Percentiles rank a stretch among this genome's conserved stretches.
These are phyloP conservation scores for Vicia sativa DNA, from an alignment of 306 rosid genomes.

Conservation along the genomic window DNA sequence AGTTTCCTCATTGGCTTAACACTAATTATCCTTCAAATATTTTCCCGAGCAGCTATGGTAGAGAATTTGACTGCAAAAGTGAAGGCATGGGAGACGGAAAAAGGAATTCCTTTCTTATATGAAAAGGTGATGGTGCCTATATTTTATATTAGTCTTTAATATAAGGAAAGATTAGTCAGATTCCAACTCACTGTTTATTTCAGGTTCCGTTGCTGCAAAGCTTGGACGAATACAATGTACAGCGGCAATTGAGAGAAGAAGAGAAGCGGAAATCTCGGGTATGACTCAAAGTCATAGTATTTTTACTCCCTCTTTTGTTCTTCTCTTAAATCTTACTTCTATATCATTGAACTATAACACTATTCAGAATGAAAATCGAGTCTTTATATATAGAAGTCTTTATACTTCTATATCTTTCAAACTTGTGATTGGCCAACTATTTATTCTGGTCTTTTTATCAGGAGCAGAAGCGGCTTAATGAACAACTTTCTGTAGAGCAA, in stretches of 20 bases:
- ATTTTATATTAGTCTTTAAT: slow-evolving; percentile 17
- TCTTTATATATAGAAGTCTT: too few species aligned
- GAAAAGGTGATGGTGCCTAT: slow-evolving; percentile 68
- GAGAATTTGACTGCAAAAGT: slow-evolving; percentile 79
- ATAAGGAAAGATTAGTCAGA: slow-evolving; percentile 2
- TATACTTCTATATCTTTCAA: too few species aligned
- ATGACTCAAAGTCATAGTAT: slow-evolving; percentile 29
- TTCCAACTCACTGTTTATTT: slow-evolving; percentile 30
- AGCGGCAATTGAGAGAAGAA: slow-evolving; percentile 70
- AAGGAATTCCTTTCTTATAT: slow-evolving; percentile 79
- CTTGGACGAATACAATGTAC: slow-evolving; percentile 63
- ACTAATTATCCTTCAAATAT: slow-evolving; percentile 27
- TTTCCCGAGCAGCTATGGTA: slow-evolving; percentile 55
- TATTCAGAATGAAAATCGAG: slow-evolving; percentile 11
- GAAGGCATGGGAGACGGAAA: slow-evolving; percentile 84
- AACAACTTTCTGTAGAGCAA: slow-evolving; percentile 70
- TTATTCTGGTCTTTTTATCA: slow-evolving; percentile 37
- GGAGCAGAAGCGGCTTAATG: slow-evolving; percentile 80
- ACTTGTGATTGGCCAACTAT: neutral
- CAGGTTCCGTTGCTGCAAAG: slow-evolving; percentile 66
- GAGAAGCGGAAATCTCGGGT: slow-evolving; percentile 88
- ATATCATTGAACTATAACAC: slow-evolving; percentile 26
- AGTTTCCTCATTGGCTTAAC: slow-evolving; percentile 3
- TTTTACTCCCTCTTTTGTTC: neutral
- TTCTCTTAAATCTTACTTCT: slow-evolving; percentile 6